Percentiles rank a stretch among this genome's conserved stretches.
These are phyloP conservation scores for Eucommia ulmoides DNA, from an alignment of 257 asterid species.

Conservation along the genomic window DNA sequence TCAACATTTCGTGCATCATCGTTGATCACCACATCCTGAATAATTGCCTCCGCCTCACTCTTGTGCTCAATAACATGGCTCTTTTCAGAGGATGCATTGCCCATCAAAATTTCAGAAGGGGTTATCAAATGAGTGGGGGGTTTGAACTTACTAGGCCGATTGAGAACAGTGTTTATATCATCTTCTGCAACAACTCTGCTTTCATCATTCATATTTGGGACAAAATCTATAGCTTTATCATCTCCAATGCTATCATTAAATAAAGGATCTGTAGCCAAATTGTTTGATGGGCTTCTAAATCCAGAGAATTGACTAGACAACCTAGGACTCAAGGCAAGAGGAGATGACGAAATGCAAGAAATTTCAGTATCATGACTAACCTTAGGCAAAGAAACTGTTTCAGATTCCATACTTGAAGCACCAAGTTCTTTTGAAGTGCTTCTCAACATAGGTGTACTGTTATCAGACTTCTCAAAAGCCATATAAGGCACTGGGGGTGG, in stretches of 20 bases:
- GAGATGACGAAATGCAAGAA: constrained; percentile 43
- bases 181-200: constrained; percentile 39
- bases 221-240: constrained; percentile 37
- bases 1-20: constrained; percentile 45
- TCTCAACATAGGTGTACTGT: constrained; percentile 29
- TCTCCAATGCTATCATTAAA: constrained; percentile 34
- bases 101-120: constrained; percentile 89
- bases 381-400: constrained; percentile 23
- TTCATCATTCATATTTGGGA: constrained; percentile 35
- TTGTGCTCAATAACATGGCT: constrained; percentile 41
- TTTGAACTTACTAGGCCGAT: constrained; percentile 56
- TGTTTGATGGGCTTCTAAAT: constrained; percentile 44
- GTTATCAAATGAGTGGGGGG: constrained; percentile 97
- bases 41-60: constrained; percentile 40
- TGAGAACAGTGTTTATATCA: constrained; percentile 43
- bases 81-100: constrained; percentile 60
- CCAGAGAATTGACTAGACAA: constrained; percentile 59
- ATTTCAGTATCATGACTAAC: constrained; percentile 28
- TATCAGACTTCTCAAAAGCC: constrained; percentile 49
- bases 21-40: constrained; percentile 57
- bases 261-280: constrained; percentile 39
- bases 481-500: constrained; percentile 62
- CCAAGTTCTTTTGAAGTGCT: constrained; percentile 30
- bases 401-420: constrained; percentile 38
- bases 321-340: constrained; percentile 69